Evolutionary conservation across 2,329 filamentous ascomycete genomes (phyloP).

Genomic region (Sphaerulina vaccinii): DNA sequence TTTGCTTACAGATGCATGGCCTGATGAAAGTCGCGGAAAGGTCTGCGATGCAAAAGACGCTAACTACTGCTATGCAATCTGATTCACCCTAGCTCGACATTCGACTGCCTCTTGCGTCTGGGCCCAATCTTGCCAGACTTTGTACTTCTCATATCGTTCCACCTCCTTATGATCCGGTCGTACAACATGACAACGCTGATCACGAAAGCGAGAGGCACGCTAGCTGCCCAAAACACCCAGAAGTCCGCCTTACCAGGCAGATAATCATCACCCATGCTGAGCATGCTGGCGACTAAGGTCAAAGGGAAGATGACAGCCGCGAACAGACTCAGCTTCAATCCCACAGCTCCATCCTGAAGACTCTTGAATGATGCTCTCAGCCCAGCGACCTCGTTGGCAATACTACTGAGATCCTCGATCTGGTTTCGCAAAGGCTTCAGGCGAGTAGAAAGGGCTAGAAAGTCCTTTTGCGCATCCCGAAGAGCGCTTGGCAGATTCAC

Average conservation of each 20-base stretch:
- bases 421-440: conserved; percentile 24
- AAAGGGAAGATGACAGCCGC: conserved; percentile 24
- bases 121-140: neutral
- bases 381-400: conserved; percentile 26
- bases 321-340: conserved; percentile 26
- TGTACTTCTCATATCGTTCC: neutral
- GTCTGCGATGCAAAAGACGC: too few species aligned
- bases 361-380: conserved; percentile 26
- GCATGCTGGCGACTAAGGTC: conserved; percentile 19
- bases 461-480: conserved; percentile 26
- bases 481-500: conserved; percentile 11
- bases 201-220: conserved; percentile 19
- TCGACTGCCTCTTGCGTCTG: neutral
- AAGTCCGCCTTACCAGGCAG: conserved; percentile 22
- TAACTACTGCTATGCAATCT: too few species aligned
- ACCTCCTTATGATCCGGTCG: neutral
- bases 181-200: conserved; percentile 11
- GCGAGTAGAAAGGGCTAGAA: conserved; percentile 22
- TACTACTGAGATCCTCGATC: conserved; percentile 22
- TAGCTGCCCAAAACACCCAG: conserved; percentile 31
- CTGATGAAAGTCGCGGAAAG: too few species aligned
- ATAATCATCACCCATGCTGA: conserved; percentile 23
- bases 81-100: neutral
- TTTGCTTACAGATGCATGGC: too few species aligned
- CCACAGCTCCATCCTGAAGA: conserved; percentile 26